phyloP scores from a whole-genome alignment of 192 early-diverging fungal genomes.

The Glomus cerebriforme region DNA sequence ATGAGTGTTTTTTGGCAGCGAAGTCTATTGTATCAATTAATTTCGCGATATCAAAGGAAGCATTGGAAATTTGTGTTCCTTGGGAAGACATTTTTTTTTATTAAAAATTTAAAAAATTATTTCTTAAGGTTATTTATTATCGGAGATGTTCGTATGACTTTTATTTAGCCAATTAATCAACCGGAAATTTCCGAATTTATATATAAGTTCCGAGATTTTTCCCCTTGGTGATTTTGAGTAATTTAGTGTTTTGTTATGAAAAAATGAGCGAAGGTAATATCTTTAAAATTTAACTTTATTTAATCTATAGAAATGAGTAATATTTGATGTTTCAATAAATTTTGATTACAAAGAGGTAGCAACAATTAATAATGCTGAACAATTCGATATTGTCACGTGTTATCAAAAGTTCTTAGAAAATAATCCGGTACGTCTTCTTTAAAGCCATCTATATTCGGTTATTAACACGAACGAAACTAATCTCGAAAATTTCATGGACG shows the following conservation, averaged over 20 bases:
- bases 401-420: slow-evolving; percentile 40
- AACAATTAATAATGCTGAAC: not conserved
- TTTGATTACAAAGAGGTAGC: not conserved
- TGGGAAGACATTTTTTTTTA: not conserved
- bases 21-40: slow-evolving; percentile 48
- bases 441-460: not conserved
- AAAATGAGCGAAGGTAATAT: not conserved
- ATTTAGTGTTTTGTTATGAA: not conserved
- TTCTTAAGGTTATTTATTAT: not conserved
- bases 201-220: too few species aligned
- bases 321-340: not conserved
- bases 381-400: slow-evolving; percentile 42
- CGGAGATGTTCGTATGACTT: too few species aligned
- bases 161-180: too few species aligned
- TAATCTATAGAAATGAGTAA: too few species aligned
- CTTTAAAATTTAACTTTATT: not conserved
- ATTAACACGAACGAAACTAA: not conserved
- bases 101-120: too few species aligned
- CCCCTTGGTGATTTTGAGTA: not conserved
- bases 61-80: not conserved
- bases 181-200: too few species aligned
- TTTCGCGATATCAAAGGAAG: not conserved
- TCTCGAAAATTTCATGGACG: not conserved
- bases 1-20: slow-evolving; percentile 54
- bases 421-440: slow-evolving; percentile 33